Percentiles rank a stretch among this genome's conserved stretches.
Evolutionary conservation across 2,329 filamentous ascomycete genomes (phyloP).

Genomic region (Venturiaceae sp.): DNA sequence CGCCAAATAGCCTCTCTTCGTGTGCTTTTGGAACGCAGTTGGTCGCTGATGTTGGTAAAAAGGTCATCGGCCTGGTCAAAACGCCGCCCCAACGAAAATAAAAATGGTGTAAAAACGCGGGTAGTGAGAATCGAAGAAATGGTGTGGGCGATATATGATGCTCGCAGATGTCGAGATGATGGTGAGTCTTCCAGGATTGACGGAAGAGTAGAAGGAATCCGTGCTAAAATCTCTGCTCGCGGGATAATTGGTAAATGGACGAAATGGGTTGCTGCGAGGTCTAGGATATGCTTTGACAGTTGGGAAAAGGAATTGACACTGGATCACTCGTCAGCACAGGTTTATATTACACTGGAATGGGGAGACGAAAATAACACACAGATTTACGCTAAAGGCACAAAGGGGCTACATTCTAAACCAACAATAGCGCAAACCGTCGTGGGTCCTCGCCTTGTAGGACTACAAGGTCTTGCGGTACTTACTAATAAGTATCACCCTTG

Average conservation of each 20-base stretch:
- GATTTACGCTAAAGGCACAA: neutral
- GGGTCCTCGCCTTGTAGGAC: neutral
- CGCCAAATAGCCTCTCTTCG: slow-evolving; percentile 49
- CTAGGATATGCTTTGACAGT: slow-evolving; percentile 40
- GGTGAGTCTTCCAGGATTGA: slow-evolving; percentile 44
- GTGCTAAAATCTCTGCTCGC: slow-evolving; percentile 38
- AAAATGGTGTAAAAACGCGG: slow-evolving; percentile 47
- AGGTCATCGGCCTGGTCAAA: slow-evolving; percentile 47
- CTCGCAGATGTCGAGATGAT: slow-evolving; percentile 41
- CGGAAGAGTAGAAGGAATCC: slow-evolving; percentile 42
- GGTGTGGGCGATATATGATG: slow-evolving; percentile 45
- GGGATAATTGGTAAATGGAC: slow-evolving; percentile 40
- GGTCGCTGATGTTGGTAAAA: slow-evolving; percentile 44
- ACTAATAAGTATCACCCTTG: slow-evolving; percentile 34
- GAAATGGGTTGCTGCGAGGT: slow-evolving; percentile 43
- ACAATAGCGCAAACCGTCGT: neutral
- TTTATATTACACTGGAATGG: slow-evolving; percentile 13
- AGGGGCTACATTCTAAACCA: neutral
- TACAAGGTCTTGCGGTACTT: slow-evolving; percentile 19
- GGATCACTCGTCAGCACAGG: slow-evolving; percentile 6
- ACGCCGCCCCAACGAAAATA: slow-evolving; percentile 44
- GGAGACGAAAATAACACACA: neutral
- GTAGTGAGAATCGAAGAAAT: slow-evolving; percentile 46
- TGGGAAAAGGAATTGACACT: slow-evolving; percentile 43
- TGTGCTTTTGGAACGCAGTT: slow-evolving; percentile 46